These are phyloP conservation scores for Saccharomycopsis sp. DNA, from an alignment of 805 yeast genomes.

Conservation along the genomic window DNA sequence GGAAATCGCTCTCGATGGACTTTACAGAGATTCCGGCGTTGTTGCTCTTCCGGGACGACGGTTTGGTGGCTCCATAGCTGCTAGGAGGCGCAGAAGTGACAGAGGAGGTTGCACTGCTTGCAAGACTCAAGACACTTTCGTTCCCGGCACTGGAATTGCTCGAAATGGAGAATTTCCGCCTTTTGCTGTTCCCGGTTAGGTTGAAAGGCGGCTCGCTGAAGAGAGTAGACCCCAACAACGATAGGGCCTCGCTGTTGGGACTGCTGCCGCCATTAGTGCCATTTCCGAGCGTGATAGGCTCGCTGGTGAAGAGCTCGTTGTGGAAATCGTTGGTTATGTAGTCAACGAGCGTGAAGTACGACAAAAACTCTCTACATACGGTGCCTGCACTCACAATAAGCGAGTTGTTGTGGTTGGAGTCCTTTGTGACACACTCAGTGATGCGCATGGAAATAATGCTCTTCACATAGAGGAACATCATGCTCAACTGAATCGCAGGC, in stretches of 20 bases:
- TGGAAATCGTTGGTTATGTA: slow-evolving; percentile 6
- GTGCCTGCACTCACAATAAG: background rate
- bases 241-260: background rate
- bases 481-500: slow-evolving; percentile 38
- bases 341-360: slow-evolving; percentile 11
- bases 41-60: background rate
- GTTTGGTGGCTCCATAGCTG: background rate
- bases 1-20: slow-evolving; percentile 15
- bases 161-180: background rate
- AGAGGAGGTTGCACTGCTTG: background rate
- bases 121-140: background rate
- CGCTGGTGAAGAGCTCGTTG: slow-evolving; percentile 2
- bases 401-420: slow-evolving; percentile 3
- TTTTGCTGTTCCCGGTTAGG: background rate
- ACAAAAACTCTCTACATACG: slow-evolving; percentile 13
- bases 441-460: slow-evolving; percentile 36
- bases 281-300: background rate
- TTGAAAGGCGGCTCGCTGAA: background rate
- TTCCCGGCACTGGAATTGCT: background rate
- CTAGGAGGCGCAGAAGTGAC: background rate
- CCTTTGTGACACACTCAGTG: slow-evolving; percentile 8
- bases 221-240: background rate
- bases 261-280: background rate
- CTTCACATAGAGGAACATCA: slow-evolving; percentile 37
- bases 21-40: background rate